A percentile compares a stretch with the other conserved stretches of the same genome.
phyloP scores from a whole-genome alignment of 768 basidiomycete species.

The Tubosaeta sp. region DNA sequence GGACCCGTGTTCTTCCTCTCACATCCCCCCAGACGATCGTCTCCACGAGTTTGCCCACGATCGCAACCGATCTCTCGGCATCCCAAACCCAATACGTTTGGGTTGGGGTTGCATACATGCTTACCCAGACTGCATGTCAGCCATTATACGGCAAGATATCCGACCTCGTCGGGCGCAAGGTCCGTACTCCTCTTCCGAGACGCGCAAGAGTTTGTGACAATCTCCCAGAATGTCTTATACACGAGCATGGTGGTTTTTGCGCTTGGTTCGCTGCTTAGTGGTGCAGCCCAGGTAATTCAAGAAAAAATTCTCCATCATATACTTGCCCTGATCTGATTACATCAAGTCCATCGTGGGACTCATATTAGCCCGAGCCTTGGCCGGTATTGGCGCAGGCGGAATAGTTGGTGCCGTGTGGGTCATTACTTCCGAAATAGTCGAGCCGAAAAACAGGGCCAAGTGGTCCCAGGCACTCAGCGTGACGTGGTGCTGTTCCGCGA shows the following conservation, averaged over 20 bases:
- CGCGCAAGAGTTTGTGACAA: slow-evolving; percentile 2
- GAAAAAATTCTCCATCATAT: slow-evolving; percentile 12
- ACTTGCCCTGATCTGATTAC: slow-evolving; percentile 17
- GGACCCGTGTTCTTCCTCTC: slow-evolving; percentile 1
- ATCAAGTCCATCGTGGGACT: slow-evolving; percentile 49
- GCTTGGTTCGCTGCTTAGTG: slow-evolving; percentile 76
- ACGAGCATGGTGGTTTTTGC: slow-evolving; percentile 72
- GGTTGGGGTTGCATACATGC: slow-evolving; percentile 82
- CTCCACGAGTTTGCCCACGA: slow-evolving; percentile 80
- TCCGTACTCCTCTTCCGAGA: slow-evolving; percentile 28
- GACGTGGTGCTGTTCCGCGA: slow-evolving; percentile 83
- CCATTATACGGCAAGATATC: slow-evolving; percentile 79
- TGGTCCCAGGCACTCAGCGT: slow-evolving; percentile 84
- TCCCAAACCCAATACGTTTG: slow-evolving; percentile 75
- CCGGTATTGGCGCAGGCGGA: slow-evolving; percentile 83
- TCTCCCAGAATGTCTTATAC: slow-evolving; percentile 58
- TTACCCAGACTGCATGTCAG: slow-evolving; percentile 83
- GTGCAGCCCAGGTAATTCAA: slow-evolving; percentile 56
- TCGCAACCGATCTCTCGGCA: slow-evolving; percentile 63
- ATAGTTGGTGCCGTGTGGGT: slow-evolving; percentile 86
- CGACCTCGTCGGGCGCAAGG: slow-evolving; percentile 78
- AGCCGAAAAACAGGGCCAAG: slow-evolving; percentile 62
- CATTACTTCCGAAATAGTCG: slow-evolving; percentile 80
- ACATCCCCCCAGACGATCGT: slow-evolving; percentile 53
- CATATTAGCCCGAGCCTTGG: slow-evolving; percentile 58